Evolutionary conservation across 768 basidiomycete species (phyloP), one percentile per base, ranked within the genome.

Genomic region (Xerocomus spinulosus): DNA sequence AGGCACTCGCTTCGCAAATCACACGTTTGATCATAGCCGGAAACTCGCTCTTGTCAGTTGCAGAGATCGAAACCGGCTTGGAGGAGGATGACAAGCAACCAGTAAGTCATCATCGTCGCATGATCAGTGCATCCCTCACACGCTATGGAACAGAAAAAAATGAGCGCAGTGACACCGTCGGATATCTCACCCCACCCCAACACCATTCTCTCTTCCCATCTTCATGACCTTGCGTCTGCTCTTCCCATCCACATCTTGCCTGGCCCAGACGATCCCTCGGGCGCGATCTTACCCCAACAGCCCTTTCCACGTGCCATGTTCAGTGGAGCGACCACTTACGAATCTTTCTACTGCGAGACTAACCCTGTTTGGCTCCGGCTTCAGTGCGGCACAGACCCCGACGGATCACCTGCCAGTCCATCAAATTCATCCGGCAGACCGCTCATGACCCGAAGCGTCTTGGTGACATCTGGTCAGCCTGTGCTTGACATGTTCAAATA

Each of bases 401-500:
- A 70, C 49, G 48, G 53, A 40, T 44, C 44, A 25, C 41, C n/a
- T n/a, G n/a, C 44, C 13, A n/a, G 25, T 20, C 12, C 43, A 4
- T 45, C 49, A 9, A 45, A 21, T 12, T 50, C 50, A 48, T 42
- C 35, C 24, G 18, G 24, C 33, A 42, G 58, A 45, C 51, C 64
- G 30, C 38, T 61, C 2, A 55, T 73, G 32, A 62, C 69, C 41
- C 75, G 80, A 48, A 86, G 82, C 20, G 69, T 97, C 36, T 71
- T 99, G 33, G 79, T 85, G n/a, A 87, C 87, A 44, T 87, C 90
- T 21, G 96, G 96, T 5, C 96, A 99, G 65, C 87, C 93, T 5
- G 61, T 98, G 18, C 87, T 97, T 63, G 96, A 99, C 62, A 86
- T 98, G 71, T 92, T 82, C 77, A 94, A 92, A 64, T 99, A 99